Percentiles rank a stretch among this genome's conserved stretches.
These are phyloP conservation scores for Tylopilus balloui DNA, from an alignment of 768 basidiomycete species.

Conservation along the genomic window DNA sequence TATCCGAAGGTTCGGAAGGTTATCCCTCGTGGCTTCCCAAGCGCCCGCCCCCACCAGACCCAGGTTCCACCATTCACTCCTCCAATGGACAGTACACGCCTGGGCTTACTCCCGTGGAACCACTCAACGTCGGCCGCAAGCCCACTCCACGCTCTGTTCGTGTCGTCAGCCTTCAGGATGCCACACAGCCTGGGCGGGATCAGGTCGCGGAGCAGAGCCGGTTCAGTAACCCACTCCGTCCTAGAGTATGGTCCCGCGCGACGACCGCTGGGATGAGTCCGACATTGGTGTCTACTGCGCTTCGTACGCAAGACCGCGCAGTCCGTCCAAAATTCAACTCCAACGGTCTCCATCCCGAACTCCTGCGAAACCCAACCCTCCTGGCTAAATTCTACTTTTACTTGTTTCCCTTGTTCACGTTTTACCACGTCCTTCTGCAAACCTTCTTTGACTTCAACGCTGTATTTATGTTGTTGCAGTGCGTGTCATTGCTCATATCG, in stretches of 20 bases:
- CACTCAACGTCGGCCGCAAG: conserved; percentile 54
- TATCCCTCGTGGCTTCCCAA: conserved; percentile 85
- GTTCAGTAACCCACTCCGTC: conserved; percentile 36
- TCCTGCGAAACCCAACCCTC: conserved; percentile 57
- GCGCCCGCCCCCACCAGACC: conserved; percentile 71
- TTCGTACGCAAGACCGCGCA: conserved; percentile 31
- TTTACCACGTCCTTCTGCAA: conserved; percentile 71
- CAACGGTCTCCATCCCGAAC: conserved; percentile 60
- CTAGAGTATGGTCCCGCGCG: conserved; percentile 58
- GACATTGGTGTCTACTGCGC: conserved; percentile 40
- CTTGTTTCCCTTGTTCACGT: conserved; percentile 63
- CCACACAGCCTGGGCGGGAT: conserved; percentile 37
- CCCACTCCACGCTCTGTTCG: conserved; percentile 79
- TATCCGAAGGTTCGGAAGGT: conserved; percentile 51
- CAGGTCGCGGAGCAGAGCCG: conserved; percentile 50
- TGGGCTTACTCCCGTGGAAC: conserved; percentile 30
- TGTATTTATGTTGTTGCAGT: conserved; percentile 80
- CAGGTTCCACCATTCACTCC: conserved; percentile 64
- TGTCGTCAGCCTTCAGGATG: conserved; percentile 67
- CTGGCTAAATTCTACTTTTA: conserved; percentile 60
- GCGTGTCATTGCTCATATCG: conserved; percentile 34
- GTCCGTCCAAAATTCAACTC: conserved; percentile 65
- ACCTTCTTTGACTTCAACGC: conserved; percentile 89
- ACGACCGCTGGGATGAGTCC: conserved; percentile 43
- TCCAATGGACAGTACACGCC: conserved; percentile 40